These are phyloP conservation scores for Trichoderma gamsii DNA, from an alignment of 495 filamentous ascomycete genomes.

Conservation along the genomic window DNA sequence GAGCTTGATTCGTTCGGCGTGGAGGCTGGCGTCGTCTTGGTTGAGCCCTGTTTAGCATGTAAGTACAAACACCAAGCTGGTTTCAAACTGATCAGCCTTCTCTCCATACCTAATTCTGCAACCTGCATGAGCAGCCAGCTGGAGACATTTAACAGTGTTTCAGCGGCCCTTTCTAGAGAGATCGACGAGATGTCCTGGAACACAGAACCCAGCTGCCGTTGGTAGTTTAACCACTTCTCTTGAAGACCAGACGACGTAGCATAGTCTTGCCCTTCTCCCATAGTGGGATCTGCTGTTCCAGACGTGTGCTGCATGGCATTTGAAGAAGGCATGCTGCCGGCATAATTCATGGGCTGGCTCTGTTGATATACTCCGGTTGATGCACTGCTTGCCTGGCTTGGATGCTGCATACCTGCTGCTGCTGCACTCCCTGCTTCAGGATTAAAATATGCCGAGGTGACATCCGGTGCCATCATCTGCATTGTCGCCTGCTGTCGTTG, in stretches of 20 bases:
- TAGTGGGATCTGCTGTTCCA: slow-evolving; percentile 37
- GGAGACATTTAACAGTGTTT: slow-evolving; percentile 69
- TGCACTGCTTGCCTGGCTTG: slow-evolving; percentile 33
- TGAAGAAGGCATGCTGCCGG: slow-evolving; percentile 36
- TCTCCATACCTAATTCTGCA: slow-evolving; percentile 69
- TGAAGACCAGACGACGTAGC: slow-evolving; percentile 39
- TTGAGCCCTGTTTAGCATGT: slow-evolving; percentile 33
- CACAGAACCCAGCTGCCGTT: slow-evolving; percentile 61
- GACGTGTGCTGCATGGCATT: slow-evolving; percentile 38
- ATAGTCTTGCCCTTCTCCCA: slow-evolving; percentile 37
- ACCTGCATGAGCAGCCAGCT: slow-evolving; percentile 81
- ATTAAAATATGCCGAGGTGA: slow-evolving; percentile 70
- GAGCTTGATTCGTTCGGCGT: slow-evolving; percentile 66
- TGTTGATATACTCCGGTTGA: slow-evolving; percentile 46
- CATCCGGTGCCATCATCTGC: slow-evolving; percentile 65
- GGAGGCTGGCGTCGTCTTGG: slow-evolving; percentile 64
- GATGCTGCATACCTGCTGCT: slow-evolving; percentile 39
- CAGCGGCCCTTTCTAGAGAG: slow-evolving; percentile 65
- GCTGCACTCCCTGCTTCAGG: slow-evolving; percentile 60
- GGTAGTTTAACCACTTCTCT: slow-evolving; percentile 69
- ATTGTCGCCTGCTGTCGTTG: slow-evolving; percentile 75
- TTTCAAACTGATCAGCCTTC: slow-evolving; percentile 20
- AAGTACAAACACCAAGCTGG: slow-evolving; percentile 18
- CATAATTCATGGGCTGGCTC: slow-evolving; percentile 40
- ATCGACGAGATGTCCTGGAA: slow-evolving; percentile 71